Evolutionary conservation across 2,329 filamentous ascomycete genomes (phyloP), one percentile per base, ranked within the genome.

Genomic region (Nigrospora osmanthi): DNA sequence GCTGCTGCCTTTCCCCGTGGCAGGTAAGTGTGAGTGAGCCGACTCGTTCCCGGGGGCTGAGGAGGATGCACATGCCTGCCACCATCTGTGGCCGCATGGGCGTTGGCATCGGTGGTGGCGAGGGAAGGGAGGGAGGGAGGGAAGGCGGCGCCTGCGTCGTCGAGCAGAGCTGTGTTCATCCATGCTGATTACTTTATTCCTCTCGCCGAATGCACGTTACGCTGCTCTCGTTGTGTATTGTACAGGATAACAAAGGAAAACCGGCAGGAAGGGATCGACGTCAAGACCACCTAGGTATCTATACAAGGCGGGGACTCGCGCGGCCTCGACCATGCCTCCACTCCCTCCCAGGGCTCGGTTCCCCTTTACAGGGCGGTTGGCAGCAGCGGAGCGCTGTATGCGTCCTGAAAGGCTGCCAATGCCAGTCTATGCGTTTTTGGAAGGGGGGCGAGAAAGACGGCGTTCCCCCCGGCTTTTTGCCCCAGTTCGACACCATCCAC

Each of bases 171-270:
- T 34, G 12, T 9, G n/a, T 33, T 34, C 31, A 12, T 41, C 15
- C 35, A 42, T 42, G 32, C 19, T 35, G 33, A 46, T 46, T 46
- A 46, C 33, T 38, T 42, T 28, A 42, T 42, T 45, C 38, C 32
- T 41, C 38, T 42, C 39, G 32, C 38, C 37, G 15, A 39, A 40
- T 35, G 31, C 33, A 40, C 31, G 37, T 31, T 40, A 33, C 36
- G 33, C 43, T 31, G 43, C 35, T 40, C 43, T 36, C 36, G 35
- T 44, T 38, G 19, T 23, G 38, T 39, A 46, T 46, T 46, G 44
- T 46, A 46, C 44, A 46, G 39, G 39, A 46, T 42, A 33, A 46
- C 44, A 46, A 46, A 46, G 44, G 39, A 46, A 46, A 46, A 36
- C 42, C 19, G 30, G 37, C 31, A 23, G 44, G 34, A 35, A 35